A percentile compares a stretch with the other conserved stretches of the same genome.
phyloP scores from a whole-genome alignment of 2,329 filamentous ascomycete genomes.

The Nemania serpens region DNA sequence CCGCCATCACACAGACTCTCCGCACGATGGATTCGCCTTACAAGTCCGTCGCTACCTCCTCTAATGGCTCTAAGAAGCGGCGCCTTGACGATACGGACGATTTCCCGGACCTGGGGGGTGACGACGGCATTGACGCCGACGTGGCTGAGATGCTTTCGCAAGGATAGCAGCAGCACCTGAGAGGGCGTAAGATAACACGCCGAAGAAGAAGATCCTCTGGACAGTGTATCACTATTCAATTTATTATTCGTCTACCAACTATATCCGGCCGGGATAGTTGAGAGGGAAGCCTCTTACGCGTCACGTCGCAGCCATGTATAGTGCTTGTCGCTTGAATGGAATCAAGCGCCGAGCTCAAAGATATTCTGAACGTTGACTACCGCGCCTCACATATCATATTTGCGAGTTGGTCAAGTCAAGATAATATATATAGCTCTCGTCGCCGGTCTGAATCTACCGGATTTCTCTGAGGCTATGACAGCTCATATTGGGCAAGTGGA shows the following conservation, averaged over 20 bases:
- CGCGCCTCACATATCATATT: background rate
- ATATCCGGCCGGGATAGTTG: background rate
- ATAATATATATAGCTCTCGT: no score
- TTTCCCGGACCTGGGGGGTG: conserved; percentile 58
- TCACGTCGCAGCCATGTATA: background rate
- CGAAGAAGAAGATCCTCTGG: background rate
- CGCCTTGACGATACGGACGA: conserved; percentile 57
- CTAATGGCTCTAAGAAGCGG: conserved; percentile 61
- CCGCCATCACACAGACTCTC: conserved; percentile 45
- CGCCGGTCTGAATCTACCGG: no score
- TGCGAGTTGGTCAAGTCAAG: no score
- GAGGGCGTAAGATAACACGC: background rate
- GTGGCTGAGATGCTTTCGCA: conserved; percentile 59
- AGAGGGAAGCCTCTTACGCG: background rate
- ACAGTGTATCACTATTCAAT: background rate
- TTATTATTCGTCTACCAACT: background rate
- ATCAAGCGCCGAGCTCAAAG: no score
- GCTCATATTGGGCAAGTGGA: no score
- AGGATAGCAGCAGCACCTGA: conserved; percentile 42
- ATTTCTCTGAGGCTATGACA: no score
- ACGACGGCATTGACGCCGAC: conserved; percentile 61
- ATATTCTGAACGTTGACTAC: background rate
- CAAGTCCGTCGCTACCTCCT: conserved; percentile 54
- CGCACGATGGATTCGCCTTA: conserved; percentile 50
- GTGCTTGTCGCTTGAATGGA: background rate